phyloP scores from a whole-genome alignment of 768 basidiomycete species.

The Tricholomella constricta region DNA sequence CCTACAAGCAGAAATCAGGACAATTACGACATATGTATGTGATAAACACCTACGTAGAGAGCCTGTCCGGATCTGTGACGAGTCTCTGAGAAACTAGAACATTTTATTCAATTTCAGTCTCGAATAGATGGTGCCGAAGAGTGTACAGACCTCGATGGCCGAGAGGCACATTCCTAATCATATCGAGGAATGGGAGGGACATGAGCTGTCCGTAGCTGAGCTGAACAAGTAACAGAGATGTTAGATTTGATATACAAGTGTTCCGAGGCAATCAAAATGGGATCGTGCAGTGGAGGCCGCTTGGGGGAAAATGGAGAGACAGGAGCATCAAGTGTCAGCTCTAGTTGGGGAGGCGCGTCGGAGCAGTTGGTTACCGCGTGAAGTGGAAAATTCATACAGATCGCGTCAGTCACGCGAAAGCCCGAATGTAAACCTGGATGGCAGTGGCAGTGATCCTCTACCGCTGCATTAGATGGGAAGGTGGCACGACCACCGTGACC shows the following conservation, averaged over 20 bases:
- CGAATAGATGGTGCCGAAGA: neutral
- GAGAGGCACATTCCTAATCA: constrained; percentile 47
- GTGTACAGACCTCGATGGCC: constrained; percentile 45
- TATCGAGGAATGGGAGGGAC: constrained; percentile 49
- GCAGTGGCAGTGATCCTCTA: too few species aligned
- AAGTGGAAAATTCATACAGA: too few species aligned
- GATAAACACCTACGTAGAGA: constrained; percentile 35
- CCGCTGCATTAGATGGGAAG: too few species aligned
- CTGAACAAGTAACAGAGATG: constrained; percentile 23
- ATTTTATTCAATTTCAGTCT: constrained; percentile 4
- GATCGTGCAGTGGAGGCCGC: constrained; percentile 16
- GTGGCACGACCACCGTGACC: too few species aligned
- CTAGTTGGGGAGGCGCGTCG: neutral
- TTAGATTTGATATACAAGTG: neutral
- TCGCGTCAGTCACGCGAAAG: too few species aligned
- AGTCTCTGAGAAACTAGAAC: constrained; percentile 38
- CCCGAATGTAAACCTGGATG: too few species aligned
- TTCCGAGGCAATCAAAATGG: neutral
- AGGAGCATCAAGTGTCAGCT: constrained; percentile 11
- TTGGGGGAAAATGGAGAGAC: neutral
- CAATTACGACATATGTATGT: neutral
- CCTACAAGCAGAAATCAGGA: constrained; percentile 2
- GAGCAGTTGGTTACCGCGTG: too few species aligned
- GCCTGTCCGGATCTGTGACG: constrained; percentile 43
- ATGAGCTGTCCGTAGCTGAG: constrained; percentile 47